Evolutionary conservation across 2,329 filamentous ascomycete genomes (phyloP).

Genomic region (Penicillium sclerotiorum): DNA sequence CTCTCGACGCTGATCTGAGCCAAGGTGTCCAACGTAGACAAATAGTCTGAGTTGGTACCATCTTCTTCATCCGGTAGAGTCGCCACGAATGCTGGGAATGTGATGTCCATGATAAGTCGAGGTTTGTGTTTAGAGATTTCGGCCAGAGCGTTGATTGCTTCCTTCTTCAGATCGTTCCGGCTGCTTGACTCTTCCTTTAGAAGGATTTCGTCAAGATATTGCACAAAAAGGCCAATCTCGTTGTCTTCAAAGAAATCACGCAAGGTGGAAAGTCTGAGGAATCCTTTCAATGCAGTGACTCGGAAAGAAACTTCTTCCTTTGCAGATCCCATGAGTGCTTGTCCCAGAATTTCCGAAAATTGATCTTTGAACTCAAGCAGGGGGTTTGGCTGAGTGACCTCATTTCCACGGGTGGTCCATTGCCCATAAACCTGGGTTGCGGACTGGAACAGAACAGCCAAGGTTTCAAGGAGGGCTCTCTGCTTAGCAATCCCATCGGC

Average conservation of each 20-base stretch:
- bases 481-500: slow-evolving; percentile 65
- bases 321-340: slow-evolving; percentile 55
- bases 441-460: slow-evolving; percentile 61
- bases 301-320: slow-evolving; percentile 57
- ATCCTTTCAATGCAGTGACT: slow-evolving; percentile 50
- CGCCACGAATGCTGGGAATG: slow-evolving; percentile 67
- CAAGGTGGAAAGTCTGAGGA: slow-evolving; percentile 50
- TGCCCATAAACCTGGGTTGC: slow-evolving; percentile 60
- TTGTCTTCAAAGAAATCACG: slow-evolving; percentile 53
- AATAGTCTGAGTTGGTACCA: slow-evolving; percentile 51
- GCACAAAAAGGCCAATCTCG: slow-evolving; percentile 56
- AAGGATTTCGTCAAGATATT: slow-evolving; percentile 63
- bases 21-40: slow-evolving; percentile 63
- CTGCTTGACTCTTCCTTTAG: slow-evolving; percentile 61
- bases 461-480: slow-evolving; percentile 63
- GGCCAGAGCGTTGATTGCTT: slow-evolving; percentile 61
- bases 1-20: slow-evolving; percentile 65
- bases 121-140: slow-evolving; percentile 66
- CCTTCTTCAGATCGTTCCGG: slow-evolving; percentile 59
- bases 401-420: slow-evolving; percentile 52
- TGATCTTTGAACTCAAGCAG: slow-evolving; percentile 53
- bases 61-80: slow-evolving; percentile 61
- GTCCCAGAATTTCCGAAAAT: slow-evolving; percentile 58
- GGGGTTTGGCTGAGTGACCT: slow-evolving; percentile 43
- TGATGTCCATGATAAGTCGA: slow-evolving; percentile 63